Evolutionary conservation across 225 moss, liverwort and hornwort species (phyloP).

Genomic region (Marchantia paleacea): DNA sequence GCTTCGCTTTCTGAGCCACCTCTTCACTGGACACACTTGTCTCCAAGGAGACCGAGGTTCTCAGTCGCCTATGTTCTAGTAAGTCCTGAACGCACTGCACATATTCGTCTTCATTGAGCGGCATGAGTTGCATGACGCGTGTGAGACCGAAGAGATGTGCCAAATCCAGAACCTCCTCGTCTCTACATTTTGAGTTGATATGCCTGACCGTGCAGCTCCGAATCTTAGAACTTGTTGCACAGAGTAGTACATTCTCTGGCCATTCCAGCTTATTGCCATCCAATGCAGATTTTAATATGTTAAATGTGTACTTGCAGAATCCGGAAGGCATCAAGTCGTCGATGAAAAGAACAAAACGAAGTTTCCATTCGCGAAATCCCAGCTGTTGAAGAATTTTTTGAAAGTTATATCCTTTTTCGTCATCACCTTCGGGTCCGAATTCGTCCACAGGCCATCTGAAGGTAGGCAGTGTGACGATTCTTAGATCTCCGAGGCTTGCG

Average conservation of each 20-base stretch:
- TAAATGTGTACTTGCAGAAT: constrained; percentile 16
- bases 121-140: constrained; percentile 4
- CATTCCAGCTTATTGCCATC: constrained; percentile 44
- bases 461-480: constrained; percentile 31
- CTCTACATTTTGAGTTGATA: background rate
- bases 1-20: constrained; percentile 16
- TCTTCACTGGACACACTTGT: constrained; percentile 2
- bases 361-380: constrained; percentile 36
- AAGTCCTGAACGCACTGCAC: constrained; percentile 22
- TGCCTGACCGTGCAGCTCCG: background rate
- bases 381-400: constrained; percentile 34
- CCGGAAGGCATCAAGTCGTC: constrained; percentile 23
- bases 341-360: constrained; percentile 39
- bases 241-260: constrained; percentile 43
- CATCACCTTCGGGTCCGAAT: too few relatives aligned
- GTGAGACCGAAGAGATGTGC: constrained; percentile 33
- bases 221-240: constrained; percentile 30
- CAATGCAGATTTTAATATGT: constrained; percentile 33
- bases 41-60: background rate
- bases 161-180: constrained; percentile 26
- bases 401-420: constrained; percentile 27
- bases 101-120: constrained; percentile 27
- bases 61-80: constrained; percentile 12
- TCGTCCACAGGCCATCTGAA: too few relatives aligned
- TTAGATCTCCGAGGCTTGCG: constrained; percentile 19